Evolutionary conservation across 2,329 filamentous ascomycete genomes (phyloP), one percentile per base, ranked within the genome.

Genomic region (Paecilomyces variotii): DNA sequence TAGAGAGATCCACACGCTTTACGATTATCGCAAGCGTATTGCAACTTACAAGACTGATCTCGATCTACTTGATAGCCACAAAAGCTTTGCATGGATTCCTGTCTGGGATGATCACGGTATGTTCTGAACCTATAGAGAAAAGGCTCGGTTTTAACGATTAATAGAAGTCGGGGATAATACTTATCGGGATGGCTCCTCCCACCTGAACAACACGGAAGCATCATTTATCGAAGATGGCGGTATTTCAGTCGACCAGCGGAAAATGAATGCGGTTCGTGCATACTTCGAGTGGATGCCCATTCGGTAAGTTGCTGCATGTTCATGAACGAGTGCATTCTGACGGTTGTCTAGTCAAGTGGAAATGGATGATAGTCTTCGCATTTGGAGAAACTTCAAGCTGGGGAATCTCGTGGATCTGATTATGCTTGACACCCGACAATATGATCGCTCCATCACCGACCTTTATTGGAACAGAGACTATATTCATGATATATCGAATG

Each of bases 221-320:
- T 87, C 84, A 0, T 90, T 89, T 72, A 67, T 84, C 28, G 76
- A 80, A 54, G 79, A 83, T 58, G 81, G 81, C 2, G 77, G 78
- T 12, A 79, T 89, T n/a, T 83, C 80, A 32, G 83, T 89, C n/a
- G 87, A 89, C 63, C 84, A 87, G 68, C 81, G 87, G 62, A 90
- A 89, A 76, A 85, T 88, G 78, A 88, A 89, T 56, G 87, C 86
- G 1, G 86, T 90, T 1, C 79, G 87, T 39, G 86, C 87, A 0
- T 87, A 87, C 66, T 88, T 87, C 60, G 85, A 88, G 67, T 87
- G 84, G 83, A 82, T 83, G 79, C 82, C 82, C 1, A 81, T 84
- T 61, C 77, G 82, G 62, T 76, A 60, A 56, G 68, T 67, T 50
- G 26, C 14, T 49, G 30, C 50, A 3, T 2, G 24, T 11, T 6